Conservation (phyloP, 805 yeast species). For the Candida taoyuanica region DNA sequence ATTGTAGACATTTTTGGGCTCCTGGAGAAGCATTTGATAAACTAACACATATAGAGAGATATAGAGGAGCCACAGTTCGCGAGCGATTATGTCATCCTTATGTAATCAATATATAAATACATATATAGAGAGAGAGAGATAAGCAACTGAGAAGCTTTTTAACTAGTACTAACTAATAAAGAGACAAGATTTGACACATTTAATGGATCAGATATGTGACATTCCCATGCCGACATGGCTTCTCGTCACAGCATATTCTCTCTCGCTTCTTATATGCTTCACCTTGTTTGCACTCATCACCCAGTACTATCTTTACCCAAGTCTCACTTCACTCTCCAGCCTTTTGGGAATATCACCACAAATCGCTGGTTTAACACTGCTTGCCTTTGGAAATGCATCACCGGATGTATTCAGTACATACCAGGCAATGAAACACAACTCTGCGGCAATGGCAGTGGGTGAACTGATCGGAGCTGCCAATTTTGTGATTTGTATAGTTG, state of each 20-base stretch:
- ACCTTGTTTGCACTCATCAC: conserved; percentile 68
- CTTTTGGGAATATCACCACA: conserved; percentile 64
- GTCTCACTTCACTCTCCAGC: conserved; percentile 60
- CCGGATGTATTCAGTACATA: conserved; percentile 87
- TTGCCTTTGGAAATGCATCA: conserved; percentile 90
- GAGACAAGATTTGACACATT: no score
- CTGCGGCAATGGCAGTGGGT: conserved; percentile 77
- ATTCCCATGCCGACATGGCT: no score
- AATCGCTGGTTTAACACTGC: conserved; percentile 77
- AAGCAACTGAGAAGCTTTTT: no score
- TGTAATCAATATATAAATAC: no score
- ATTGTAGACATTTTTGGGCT: not conserved
- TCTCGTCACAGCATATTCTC: no score
- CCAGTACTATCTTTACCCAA: conserved; percentile 78
- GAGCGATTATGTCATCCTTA: no score
- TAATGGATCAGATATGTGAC: no score
- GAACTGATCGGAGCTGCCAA: conserved; percentile 90
- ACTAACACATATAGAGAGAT: no score
- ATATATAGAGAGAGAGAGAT: no score
- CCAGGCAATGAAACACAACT: conserved; percentile 70
- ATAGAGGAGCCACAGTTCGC: no score
- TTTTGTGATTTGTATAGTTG: conserved; percentile 72
- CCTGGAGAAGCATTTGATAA: no score
- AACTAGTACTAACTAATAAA: no score
- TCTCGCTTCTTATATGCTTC: conserved; percentile 43